Percentiles rank a stretch among this genome's conserved stretches.
phyloP scores from a whole-genome alignment of 2,329 filamentous ascomycete genomes.

The Fusarium sp. region DNA sequence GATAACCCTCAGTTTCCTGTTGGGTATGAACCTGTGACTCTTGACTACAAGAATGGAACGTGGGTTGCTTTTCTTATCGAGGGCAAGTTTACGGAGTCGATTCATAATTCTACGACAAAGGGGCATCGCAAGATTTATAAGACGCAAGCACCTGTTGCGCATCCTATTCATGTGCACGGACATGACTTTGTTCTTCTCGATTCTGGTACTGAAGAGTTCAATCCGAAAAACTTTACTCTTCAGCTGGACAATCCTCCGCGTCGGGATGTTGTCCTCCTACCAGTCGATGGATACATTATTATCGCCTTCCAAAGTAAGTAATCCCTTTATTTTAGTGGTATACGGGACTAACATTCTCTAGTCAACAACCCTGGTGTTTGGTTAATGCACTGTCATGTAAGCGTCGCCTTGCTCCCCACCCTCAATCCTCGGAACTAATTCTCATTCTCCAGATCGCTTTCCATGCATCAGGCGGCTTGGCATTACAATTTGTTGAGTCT shows the following conservation, averaged over 20 bases:
- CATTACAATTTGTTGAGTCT: not conserved
- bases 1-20: not conserved
- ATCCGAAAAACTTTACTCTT: not conserved
- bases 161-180: not conserved
- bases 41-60: not conserved
- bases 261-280: not conserved
- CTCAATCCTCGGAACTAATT: not conserved
- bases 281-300: not conserved
- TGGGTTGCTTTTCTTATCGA: not conserved
- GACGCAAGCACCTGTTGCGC: not conserved
- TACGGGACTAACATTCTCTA: not conserved
- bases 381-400: slow-evolving; percentile 5
- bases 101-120: not conserved
- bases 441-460: not conserved
- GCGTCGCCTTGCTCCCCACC: not conserved
- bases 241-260: not conserved
- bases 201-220: not conserved
- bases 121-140: not conserved
- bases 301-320: not conserved
- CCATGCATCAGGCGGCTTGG: not conserved
- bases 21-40: not conserved
- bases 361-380: slow-evolving; percentile 3
- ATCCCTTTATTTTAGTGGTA: not conserved
- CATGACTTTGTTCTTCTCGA: slow-evolving; percentile 1
- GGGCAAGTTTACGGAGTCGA: not conserved